Conservation (phyloP, 352 stramenopile genomes). For the Phytophthora podocarpi region DNA sequence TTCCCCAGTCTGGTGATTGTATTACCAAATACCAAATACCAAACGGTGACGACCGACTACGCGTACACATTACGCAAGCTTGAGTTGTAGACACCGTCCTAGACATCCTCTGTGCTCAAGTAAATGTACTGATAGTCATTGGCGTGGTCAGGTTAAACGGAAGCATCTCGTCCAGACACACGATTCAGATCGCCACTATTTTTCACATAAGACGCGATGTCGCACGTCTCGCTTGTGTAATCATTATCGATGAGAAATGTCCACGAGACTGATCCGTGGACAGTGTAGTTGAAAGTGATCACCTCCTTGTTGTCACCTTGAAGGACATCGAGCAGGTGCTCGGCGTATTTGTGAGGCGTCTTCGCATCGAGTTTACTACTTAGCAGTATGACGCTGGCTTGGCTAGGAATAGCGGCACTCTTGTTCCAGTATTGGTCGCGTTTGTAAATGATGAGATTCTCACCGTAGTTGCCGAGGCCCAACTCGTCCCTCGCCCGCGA, state of each 20-base stretch:
- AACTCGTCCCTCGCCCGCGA: background rate
- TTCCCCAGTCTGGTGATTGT: no score
- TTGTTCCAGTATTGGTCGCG: background rate
- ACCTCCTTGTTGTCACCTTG: background rate
- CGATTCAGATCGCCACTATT: conserved; percentile 24
- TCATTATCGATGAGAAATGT: conserved; percentile 26
- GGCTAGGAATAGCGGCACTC: background rate
- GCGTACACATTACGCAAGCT: no score
- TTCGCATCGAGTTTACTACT: background rate
- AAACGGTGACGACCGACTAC: no score
- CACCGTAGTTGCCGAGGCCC: background rate
- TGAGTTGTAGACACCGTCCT: conserved; percentile 36
- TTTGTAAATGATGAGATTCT: background rate
- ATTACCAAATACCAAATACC: no score
- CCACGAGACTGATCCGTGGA: conserved; percentile 27
- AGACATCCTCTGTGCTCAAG: conserved; percentile 38
- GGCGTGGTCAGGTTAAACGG: conserved; percentile 28
- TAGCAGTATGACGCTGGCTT: background rate
- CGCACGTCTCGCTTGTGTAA: conserved; percentile 33
- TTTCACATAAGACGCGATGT: conserved; percentile 41
- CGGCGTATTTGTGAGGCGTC: background rate
- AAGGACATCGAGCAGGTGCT: background rate
- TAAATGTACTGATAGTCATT: conserved; percentile 5
- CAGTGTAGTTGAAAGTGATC: background rate
- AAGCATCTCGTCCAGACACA: conserved; percentile 33